Evolutionary conservation across 352 stramenopile genomes (phyloP).

Genomic region (Globisporangium carolinianum): DNA sequence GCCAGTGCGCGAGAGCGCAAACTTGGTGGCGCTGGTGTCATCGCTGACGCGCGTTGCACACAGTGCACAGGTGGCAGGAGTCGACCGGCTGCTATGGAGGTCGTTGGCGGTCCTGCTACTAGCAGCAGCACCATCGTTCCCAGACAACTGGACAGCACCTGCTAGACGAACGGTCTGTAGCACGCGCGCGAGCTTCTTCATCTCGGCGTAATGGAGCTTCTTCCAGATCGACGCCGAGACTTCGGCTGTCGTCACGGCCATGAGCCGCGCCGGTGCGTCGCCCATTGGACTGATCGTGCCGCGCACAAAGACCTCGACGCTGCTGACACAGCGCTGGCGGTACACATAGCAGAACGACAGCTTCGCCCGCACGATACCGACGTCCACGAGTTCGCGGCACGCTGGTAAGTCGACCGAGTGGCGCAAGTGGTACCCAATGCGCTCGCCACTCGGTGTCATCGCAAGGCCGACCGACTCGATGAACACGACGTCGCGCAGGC

Average conservation of each 20-base stretch:
- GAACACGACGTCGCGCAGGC: slow-evolving; percentile 48
- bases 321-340: slow-evolving; percentile 21
- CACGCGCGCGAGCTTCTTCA: slow-evolving; percentile 30
- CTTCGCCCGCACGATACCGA: slow-evolving; percentile 28
- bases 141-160: background rate
- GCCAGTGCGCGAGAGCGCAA: background rate
- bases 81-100: background rate
- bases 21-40: background rate
- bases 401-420: slow-evolving; percentile 32
- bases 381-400: slow-evolving; percentile 30
- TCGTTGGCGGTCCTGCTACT: background rate
- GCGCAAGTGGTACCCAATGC: slow-evolving; percentile 50
- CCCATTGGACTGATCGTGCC: slow-evolving; percentile 23
- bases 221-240: background rate
- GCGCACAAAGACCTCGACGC: slow-evolving; percentile 35
- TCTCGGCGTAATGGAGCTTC: slow-evolving; percentile 21
- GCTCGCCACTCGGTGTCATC: slow-evolving; percentile 27
- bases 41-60: background rate
- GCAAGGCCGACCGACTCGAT: slow-evolving; percentile 43
- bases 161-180: background rate
- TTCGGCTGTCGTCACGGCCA: slow-evolving; percentile 15
- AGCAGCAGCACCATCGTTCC: background rate
- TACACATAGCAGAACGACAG: slow-evolving; percentile 44
- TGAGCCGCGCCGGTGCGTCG: slow-evolving; percentile 19
- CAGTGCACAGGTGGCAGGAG: background rate